Conservation (phyloP, 2,329 filamentous ascomycete species). For the Magnaporthiopsis rhizophila region DNA sequence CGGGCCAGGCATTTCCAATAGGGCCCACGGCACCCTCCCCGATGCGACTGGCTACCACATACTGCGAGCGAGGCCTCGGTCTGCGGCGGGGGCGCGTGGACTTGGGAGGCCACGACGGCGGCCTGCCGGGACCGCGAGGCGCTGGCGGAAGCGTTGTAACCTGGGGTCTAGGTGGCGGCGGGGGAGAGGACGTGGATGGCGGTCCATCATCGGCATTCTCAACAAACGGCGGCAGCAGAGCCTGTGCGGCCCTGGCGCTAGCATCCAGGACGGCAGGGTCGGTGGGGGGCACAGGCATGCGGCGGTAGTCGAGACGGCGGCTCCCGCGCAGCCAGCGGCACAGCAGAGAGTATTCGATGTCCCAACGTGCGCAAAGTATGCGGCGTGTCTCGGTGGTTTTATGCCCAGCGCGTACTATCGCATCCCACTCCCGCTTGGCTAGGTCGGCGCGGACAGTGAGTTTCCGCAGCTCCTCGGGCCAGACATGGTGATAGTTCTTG, state of each 20-base stretch:
- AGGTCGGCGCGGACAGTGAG: constrained; percentile 1
- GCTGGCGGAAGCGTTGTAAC: too few relatives aligned
- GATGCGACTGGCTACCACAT: background rate
- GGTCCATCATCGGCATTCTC: background rate
- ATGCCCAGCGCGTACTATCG: background rate
- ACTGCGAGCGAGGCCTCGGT: background rate
- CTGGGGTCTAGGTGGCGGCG: background rate
- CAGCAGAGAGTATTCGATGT: constrained; percentile 2
- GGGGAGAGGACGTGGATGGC: background rate
- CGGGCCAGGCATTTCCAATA: background rate
- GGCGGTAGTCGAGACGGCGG: background rate
- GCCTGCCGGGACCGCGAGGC: too few relatives aligned
- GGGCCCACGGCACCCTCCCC: background rate
- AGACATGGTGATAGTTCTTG: too few relatives aligned
- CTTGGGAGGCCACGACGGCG: background rate
- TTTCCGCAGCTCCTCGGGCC: background rate
- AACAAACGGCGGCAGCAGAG: background rate
- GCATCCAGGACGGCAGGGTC: background rate
- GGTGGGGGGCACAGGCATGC: background rate
- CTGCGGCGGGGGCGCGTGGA: background rate
- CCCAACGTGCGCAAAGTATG: background rate
- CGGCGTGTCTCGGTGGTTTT: constrained; percentile 1
- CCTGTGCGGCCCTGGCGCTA: too few relatives aligned
- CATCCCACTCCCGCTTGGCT: constrained; percentile 4
- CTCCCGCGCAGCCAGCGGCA: background rate